Evolutionary conservation across 208 protist species (phyloP), one percentile per base, ranked within the genome.

Genomic region (Acanthamoeba quina): DNA sequence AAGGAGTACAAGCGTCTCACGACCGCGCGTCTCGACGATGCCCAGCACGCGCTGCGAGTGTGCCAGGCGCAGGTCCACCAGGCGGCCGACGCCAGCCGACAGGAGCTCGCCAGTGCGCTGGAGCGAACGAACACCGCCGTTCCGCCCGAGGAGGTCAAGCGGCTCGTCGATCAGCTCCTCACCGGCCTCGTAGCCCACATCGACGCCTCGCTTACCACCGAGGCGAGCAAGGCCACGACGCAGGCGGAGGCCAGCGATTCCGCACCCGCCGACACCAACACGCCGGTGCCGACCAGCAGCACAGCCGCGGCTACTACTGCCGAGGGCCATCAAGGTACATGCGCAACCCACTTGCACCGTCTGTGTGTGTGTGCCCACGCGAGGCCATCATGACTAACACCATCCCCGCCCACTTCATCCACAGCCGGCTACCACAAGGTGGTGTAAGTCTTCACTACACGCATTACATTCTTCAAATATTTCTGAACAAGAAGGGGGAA

Each of bases 1-100:
- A 88, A 88, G 49, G 80, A 88, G 52, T 88, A 88, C 52, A 88
- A 88, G 52, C 80, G 80, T 13, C 29, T 88, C 80, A 88, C 80
- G 4, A 64, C 80, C 13, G n/a, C 52, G 10, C 80, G 80, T 26
- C 49, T 88, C 21, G 80, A 56, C 6, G 80, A 88, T 13, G 80
- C 80, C 29, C 49, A 88, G 34, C 80, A 41, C 26, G 52, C 80
- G n/a, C 80, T 88, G 44, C 24, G 54, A 10, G 4, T 64, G 26
- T 29, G 64, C 17, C 44, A 88, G n/a, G 21, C 44, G 29, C 80
- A 88, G 9, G 21, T 88, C 24, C 80, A 88, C 29, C 80, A 26
- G 26, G 10, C 21, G 24, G 80, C 80, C 54, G 52, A 88, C 29
- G 26, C 54, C 44, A 88, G 17, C 26, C 80, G 80, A 7, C 26